Conservation (phyloP, 1,284 basidiomycete species). For the Tilletia setariae region DNA sequence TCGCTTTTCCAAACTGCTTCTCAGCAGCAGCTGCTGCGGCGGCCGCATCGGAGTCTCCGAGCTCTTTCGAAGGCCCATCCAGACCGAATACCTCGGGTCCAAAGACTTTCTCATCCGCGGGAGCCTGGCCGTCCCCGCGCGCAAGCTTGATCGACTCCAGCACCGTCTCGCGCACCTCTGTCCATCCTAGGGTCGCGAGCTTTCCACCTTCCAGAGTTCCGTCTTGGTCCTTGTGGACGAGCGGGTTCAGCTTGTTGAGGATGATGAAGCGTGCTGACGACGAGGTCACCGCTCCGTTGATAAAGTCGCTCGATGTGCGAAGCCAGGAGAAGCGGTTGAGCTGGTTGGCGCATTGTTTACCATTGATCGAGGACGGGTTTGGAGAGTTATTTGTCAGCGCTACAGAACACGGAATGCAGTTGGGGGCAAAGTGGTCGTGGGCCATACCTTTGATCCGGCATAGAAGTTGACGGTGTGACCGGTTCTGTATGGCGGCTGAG, state of each 20-base stretch:
- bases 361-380: background rate
- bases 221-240: conserved; percentile 35
- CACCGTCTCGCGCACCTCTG: conserved; percentile 42
- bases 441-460: conserved; percentile 25
- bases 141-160: conserved; percentile 29
- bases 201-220: conserved; percentile 18
- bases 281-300: conserved; percentile 49
- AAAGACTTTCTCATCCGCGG: conserved; percentile 28
- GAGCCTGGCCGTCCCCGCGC: conserved; percentile 15
- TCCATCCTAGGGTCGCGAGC: conserved; percentile 48
- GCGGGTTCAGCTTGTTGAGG: conserved; percentile 49
- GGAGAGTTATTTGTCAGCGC: background rate
- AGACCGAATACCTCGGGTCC: conserved; percentile 40
- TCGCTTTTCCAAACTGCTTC: conserved; percentile 30
- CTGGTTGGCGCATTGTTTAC: background rate
- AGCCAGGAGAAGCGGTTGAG: conserved; percentile 53
- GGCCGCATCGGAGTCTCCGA: background rate
- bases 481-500: background rate
- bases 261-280: conserved; percentile 49
- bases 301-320: conserved; percentile 47
- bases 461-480: conserved; percentile 43
- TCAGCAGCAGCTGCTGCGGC: background rate
- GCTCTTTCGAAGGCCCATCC: background rate
- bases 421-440: no score
- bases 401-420: background rate